These are phyloP conservation scores for Porphyrellus cyaneotinctus DNA, from an alignment of 768 basidiomycete genomes.

Conservation along the genomic window DNA sequence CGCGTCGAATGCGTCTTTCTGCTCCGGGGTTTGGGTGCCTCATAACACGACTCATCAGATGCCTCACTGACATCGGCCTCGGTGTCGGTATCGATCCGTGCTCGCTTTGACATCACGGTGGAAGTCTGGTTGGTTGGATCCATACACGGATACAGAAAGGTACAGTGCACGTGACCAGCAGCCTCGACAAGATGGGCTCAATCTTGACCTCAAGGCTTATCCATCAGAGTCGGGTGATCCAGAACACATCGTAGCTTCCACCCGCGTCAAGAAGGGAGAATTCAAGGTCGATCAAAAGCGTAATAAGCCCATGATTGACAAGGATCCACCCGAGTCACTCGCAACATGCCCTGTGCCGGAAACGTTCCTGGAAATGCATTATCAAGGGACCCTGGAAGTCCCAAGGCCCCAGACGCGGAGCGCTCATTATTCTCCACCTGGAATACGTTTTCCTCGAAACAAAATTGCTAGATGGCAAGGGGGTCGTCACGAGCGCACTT, in stretches of 20 bases:
- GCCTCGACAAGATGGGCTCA: neutral
- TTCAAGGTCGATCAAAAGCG: slow-evolving; percentile 6
- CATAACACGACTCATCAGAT: slow-evolving; percentile 24
- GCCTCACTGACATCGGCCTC: slow-evolving; percentile 13
- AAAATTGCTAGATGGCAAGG: slow-evolving; percentile 14
- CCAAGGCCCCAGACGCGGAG: slow-evolving; percentile 19
- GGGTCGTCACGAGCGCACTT: slow-evolving; percentile 24
- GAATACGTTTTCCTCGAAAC: too few species aligned
- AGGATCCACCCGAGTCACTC: neutral
- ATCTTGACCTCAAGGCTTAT: neutral
- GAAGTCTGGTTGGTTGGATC: too few species aligned
- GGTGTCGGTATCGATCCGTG: slow-evolving; percentile 14
- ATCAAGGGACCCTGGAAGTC: slow-evolving; percentile 31
- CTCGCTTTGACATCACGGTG: slow-evolving; percentile 35
- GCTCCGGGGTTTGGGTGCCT: slow-evolving; percentile 4
- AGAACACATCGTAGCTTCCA: slow-evolving; percentile 20
- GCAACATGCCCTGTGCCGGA: neutral
- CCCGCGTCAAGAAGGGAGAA: slow-evolving; percentile 14
- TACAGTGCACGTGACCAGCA: too few species aligned
- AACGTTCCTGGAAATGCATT: slow-evolving; percentile 13
- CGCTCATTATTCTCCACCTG: slow-evolving; percentile 30
- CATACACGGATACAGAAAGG: too few species aligned
- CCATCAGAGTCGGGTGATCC: slow-evolving; percentile 1
- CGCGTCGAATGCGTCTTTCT: slow-evolving; percentile 18
- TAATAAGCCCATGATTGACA: neutral